Base-by-base conservation (phyloP, 192 early-diverging fungal genomes). In the Lobosporangium transversale region DNA sequence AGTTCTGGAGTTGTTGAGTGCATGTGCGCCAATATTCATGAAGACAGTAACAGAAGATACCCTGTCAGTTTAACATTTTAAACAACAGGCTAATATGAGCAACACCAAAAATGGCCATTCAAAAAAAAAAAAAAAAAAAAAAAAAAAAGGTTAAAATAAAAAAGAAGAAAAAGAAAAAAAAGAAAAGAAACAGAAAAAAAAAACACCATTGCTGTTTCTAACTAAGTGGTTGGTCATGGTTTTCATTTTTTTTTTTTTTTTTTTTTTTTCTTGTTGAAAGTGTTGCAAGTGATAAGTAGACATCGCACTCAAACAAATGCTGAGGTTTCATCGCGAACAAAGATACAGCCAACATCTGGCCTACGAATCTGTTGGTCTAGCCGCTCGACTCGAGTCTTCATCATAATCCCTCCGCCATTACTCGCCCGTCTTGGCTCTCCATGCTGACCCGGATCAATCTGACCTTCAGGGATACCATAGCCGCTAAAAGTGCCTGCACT, bases 281-380 rank as follows among this genome's bases (percentile, higher is more conserved):
- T 20, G 45, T 6, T 14, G 23, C 18, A 21, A 48, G 23, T 14
- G n/a, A 14, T 5, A 24, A 3, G 48, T 15, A 7, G 40, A n/a
- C n/a, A n/a, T n/a, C n/a, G n/a, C n/a, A n/a, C n/a, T 40, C 12
- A 61, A 21, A 29, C 45, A 58, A 35, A 43, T 1, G 40, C 30
- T 7, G 51, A 47, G 27, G n/a, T 6, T 43, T 40, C 42, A 44
- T 75, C 70, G 26, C 31, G 21, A 27, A 75, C 70, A 66, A 66
- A 75, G 18, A 75, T 75, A 42, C 70, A 75, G 1, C 56, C 70
- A 26, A 61, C 49, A 52, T 75, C 70, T 2, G 70, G 70, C 14
- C 62, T 40, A 29, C 57, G 49, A 31, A 75, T 75, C 30, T 75
- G 70, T 26, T 75, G 70, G 21, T 75, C 70, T 37, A 75, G 51